Base-by-base conservation (phyloP, 2,329 filamentous ascomycete species). In the Akanthomyces muscarius region DNA sequence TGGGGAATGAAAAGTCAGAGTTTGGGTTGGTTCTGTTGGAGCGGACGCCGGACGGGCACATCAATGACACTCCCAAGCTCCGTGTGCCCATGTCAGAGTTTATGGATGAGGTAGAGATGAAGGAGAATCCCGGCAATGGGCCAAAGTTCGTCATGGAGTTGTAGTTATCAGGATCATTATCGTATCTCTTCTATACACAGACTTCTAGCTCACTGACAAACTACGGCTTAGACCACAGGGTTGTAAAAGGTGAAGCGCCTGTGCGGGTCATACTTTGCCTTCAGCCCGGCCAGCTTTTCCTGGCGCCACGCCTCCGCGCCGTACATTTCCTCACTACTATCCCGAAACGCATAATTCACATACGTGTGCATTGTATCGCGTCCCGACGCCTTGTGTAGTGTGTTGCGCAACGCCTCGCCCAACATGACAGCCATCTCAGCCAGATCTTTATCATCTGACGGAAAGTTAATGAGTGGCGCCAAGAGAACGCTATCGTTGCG, bases 331-430 rank as follows among this genome's bases (percentile, higher is more conserved):
- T 70, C 65, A 2, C 68, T 69, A 69, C 81, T 78, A 7, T 77
- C 72, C 1, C 80, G 73, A 61, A 74, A 74, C 0, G 79, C 80
- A 66, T 82, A 83, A 68, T 83, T 83, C 56, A 81, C 73, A 62
- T 82, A 82, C 0, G 74, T 69, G 58, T 76, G 71, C 57, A 76
- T 57, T 33, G 73, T 67, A 0, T 67, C 62, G 42, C 70, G 64
- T 2, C 74, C 77, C 50, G 69, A 75, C 1, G 70, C 73, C 8
- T 70, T 64, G 36, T 71, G 68, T 4, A 81, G 68, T 5, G 76
- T 71, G 5, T 75, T 55, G 3, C 78, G 73, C 8, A 80, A 63
- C 63, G 69, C 63, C 25, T 77, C 72, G 5, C 79, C 79, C 16
- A 78, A 65, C 45, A 67, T 58, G 4, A 66, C 63, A 1, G 77